These are phyloP conservation scores for Acanthochlamys bracteata DNA, from an alignment of 106 monocot species.

Conservation along the genomic window DNA sequence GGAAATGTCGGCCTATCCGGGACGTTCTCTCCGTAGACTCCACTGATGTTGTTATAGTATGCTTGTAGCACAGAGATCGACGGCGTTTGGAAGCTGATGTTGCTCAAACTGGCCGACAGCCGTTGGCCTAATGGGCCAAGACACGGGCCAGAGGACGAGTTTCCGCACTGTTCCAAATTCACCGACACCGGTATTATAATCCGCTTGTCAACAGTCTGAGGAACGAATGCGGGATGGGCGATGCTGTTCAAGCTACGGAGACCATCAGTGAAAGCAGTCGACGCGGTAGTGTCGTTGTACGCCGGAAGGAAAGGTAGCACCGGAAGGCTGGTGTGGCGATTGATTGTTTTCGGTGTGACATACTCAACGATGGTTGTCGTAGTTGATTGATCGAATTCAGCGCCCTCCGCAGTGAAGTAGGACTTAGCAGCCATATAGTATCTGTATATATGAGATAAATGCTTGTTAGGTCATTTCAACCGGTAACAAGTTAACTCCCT, in stretches of 20 bases:
- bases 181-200: slow-evolving; percentile 26
- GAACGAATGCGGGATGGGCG: slow-evolving; percentile 20
- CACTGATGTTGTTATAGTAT: neutral
- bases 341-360: neutral
- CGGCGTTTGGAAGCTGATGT: slow-evolving; percentile 24
- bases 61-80: too few relatives aligned
- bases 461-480: too few relatives aligned
- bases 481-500: too few relatives aligned
- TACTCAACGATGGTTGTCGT: slow-evolving; percentile 37
- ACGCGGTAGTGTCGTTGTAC: slow-evolving; percentile 24
- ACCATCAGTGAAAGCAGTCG: slow-evolving; percentile 20
- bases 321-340: neutral
- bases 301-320: slow-evolving; percentile 17
- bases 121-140: slow-evolving; percentile 13
- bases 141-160: too few relatives aligned
- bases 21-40: slow-evolving; percentile 14
- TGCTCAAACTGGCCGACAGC: slow-evolving; percentile 29
- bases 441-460: slow-evolving; percentile 19
- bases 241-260: too few relatives aligned
- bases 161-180: slow-evolving; percentile 18
- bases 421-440: too few relatives aligned
- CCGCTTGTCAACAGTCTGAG: slow-evolving; percentile 11
- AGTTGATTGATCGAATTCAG: slow-evolving; percentile 20
- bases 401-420: neutral
- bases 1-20: slow-evolving; percentile 20